A percentile compares a stretch with the other conserved stretches of the same genome.
These are phyloP conservation scores for Linaria vulgaris DNA, from an alignment of 257 asterid species.

Conservation along the genomic window DNA sequence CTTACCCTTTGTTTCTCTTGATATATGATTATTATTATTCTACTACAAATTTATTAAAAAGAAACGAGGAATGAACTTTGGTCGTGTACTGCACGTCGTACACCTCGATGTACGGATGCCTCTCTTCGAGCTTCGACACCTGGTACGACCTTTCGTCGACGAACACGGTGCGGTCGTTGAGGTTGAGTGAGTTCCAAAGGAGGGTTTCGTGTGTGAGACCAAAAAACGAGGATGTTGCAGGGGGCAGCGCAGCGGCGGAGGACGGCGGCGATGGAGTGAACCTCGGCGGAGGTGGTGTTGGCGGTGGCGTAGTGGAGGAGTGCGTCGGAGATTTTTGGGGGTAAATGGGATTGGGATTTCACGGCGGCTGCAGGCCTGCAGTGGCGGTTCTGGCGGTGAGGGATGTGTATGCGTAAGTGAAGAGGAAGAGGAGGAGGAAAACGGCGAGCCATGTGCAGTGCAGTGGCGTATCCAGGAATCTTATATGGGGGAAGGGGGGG, in stretches of 20 bases:
- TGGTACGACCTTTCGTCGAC: constrained; percentile 61
- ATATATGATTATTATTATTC: too few species aligned
- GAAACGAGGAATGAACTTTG: too few species aligned
- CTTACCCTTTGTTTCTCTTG: too few species aligned
- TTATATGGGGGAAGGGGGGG: too few species aligned
- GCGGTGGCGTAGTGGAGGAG: constrained; percentile 71
- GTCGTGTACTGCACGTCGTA: constrained; percentile 52
- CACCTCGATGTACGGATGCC: constrained; percentile 46
- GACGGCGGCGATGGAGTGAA: constrained; percentile 45
- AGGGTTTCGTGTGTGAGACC: constrained; percentile 73
- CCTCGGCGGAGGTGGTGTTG: constrained; percentile 53
- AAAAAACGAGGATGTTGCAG: constrained; percentile 74
- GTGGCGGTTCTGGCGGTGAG: constrained; percentile 24
- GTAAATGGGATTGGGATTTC: constrained; percentile 29
- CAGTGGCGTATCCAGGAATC: too few species aligned
- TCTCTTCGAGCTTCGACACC: constrained; percentile 51
- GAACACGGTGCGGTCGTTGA: constrained; percentile 73
- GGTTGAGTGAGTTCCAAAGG: constrained; percentile 71
- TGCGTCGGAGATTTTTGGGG: constrained; percentile 50
- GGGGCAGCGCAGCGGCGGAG: constrained; percentile 64
- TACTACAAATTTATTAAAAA: too few species aligned
- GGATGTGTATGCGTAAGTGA: constrained; percentile 54
- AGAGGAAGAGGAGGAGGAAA: constrained; percentile 54
- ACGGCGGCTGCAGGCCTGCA: neutral
- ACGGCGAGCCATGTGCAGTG: constrained; percentile 54